These are phyloP conservation scores for Hanseniaspora mollemarum DNA, from an alignment of 805 yeast genomes.

Conservation along the genomic window DNA sequence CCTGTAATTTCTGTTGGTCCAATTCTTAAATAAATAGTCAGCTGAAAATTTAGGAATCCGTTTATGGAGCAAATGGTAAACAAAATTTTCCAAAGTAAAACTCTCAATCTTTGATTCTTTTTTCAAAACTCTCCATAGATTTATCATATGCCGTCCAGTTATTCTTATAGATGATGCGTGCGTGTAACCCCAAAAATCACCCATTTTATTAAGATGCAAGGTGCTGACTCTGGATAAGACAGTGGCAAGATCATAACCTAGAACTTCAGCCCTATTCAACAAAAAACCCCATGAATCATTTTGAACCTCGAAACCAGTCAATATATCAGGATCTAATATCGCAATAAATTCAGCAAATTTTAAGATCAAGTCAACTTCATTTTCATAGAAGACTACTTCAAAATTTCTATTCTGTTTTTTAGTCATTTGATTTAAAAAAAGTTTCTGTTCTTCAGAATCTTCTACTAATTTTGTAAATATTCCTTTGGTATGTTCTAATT, in stretches of 20 bases:
- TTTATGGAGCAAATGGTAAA: constrained; percentile 53
- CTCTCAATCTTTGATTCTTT: constrained; percentile 50
- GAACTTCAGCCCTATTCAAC: constrained; percentile 47
- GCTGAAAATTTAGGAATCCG: constrained; percentile 54
- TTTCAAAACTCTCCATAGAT: constrained; percentile 70
- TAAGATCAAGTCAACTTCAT: constrained; percentile 51
- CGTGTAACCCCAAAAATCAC: constrained; percentile 70
- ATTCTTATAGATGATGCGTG: constrained; percentile 61
- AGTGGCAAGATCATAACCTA: constrained; percentile 43
- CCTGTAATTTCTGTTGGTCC: constrained; percentile 21
- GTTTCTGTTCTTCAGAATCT: constrained; percentile 9
- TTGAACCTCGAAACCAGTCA: constrained; percentile 77
- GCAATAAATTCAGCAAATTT: constrained; percentile 46
- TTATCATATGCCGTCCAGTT: constrained; percentile 73
- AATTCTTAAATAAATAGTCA: constrained; percentile 40
- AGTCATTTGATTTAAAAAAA: constrained; percentile 15
- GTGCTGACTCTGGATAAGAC: constrained; percentile 49
- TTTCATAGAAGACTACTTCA: constrained; percentile 34
- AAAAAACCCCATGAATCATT: constrained; percentile 82
- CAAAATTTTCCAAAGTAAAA: constrained; percentile 67
- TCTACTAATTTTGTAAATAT: constrained; percentile 13
- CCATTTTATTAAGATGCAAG: constrained; percentile 41
- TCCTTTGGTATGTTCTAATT: constrained; percentile 4
- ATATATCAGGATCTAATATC: constrained; percentile 70
- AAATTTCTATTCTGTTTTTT: constrained; percentile 19